phyloP scores from a whole-genome alignment of 495 filamentous ascomycete genomes.

The Annulohypoxylon stygium region DNA sequence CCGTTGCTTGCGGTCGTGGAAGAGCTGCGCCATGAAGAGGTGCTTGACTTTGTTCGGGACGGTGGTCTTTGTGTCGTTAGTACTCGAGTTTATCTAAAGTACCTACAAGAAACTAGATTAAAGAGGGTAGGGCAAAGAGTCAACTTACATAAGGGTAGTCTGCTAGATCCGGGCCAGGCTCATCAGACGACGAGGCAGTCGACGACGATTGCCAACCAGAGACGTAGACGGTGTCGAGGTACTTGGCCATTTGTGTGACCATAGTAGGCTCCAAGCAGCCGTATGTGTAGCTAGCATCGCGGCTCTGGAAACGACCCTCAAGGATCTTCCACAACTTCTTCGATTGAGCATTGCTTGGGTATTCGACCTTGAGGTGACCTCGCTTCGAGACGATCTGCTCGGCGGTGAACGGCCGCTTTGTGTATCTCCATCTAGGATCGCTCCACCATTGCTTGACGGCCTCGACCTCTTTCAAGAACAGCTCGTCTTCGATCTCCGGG shows the following conservation, averaged over 20 bases:
- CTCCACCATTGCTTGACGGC: constrained; percentile 95
- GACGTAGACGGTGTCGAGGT: constrained; percentile 97
- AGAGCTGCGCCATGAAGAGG: constrained; percentile 96
- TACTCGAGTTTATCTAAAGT: not conserved
- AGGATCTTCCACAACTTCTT: constrained; percentile 97
- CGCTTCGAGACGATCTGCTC: constrained; percentile 97
- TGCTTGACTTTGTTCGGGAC: constrained; percentile 98
- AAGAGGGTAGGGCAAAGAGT: not conserved
- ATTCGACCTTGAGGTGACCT: constrained; percentile 90
- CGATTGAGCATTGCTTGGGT: constrained; percentile 85
- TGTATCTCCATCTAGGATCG: constrained; percentile 91
- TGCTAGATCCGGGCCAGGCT: constrained; percentile 96
- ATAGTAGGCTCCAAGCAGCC: constrained; percentile 97
- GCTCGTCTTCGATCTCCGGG: constrained; percentile 80
- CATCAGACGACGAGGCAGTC: constrained; percentile 92
- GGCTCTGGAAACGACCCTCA: constrained; percentile 85
- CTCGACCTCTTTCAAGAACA: constrained; percentile 83
- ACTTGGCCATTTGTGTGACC: constrained; percentile 99
- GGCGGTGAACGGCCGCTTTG: constrained; percentile 91
- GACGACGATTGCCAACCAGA: constrained; percentile 99
- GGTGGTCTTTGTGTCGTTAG: constrained; percentile 74
- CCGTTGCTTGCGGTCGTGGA: constrained; percentile 99
- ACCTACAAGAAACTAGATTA: not conserved
- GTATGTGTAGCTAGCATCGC: constrained; percentile 91
- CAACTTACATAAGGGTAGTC: constrained; percentile 92